Percentiles rank a stretch among this genome's conserved stretches.
Evolutionary conservation across 202 grass and related monocot genomes (phyloP).

Genomic region (Eragrostis tef): DNA sequence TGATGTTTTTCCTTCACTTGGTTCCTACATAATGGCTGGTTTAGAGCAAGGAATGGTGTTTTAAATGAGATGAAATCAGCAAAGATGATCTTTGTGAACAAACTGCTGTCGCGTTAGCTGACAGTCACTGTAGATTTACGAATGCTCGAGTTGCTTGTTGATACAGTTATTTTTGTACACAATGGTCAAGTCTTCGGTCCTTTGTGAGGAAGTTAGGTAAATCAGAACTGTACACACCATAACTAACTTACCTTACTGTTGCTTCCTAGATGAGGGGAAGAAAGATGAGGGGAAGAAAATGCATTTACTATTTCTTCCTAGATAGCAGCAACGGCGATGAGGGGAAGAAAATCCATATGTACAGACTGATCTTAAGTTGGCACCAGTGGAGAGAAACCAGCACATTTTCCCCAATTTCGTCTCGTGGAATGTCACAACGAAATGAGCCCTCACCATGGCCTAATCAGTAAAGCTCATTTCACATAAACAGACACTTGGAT

Average conservation of each 20-base stretch:
- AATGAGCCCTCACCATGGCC: background rate
- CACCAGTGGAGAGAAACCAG: background rate
- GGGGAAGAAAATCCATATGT: background rate
- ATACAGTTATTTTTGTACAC: background rate
- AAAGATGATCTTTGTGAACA: background rate
- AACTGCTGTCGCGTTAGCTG: background rate
- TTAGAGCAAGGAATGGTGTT: background rate
- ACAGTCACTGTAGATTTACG: background rate
- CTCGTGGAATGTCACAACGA: background rate
- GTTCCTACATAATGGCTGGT: background rate
- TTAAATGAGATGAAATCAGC: background rate
- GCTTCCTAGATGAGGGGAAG: too few species aligned
- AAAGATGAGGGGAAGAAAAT: background rate
- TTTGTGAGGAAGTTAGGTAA: background rate
- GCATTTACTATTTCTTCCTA: too few species aligned
- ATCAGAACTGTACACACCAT: background rate
- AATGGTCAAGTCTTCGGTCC: background rate
- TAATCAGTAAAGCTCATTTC: background rate
- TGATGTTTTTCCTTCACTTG: slow-evolving; percentile 1
- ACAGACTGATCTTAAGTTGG: background rate
- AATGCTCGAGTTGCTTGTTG: background rate
- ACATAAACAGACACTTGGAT: background rate
- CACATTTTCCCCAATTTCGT: background rate
- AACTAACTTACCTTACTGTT: background rate
- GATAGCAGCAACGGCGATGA: too few species aligned